Evolutionary conservation across 1,284 basidiomycete genomes (phyloP).

Genomic region (Microstroma glucosiphilum): DNA sequence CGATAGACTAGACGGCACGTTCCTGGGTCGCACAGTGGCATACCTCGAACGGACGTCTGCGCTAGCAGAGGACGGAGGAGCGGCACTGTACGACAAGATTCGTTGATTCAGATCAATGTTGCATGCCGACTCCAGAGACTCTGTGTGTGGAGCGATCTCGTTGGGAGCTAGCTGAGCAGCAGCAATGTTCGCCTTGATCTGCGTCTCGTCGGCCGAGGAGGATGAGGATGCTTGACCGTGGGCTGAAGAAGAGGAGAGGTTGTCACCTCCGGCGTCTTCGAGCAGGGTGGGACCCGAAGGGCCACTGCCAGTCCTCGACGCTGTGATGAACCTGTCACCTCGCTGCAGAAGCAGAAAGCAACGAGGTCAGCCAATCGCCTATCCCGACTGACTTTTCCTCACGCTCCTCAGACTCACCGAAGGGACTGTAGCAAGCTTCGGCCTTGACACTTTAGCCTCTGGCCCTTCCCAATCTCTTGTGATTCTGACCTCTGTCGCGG

Average conservation of each 20-base stretch:
- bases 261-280: slow-evolving; percentile 33
- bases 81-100: slow-evolving; percentile 53
- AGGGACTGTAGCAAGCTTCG: background rate
- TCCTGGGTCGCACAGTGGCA: slow-evolving; percentile 37
- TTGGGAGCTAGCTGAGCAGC: slow-evolving; percentile 32
- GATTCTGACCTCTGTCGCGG: background rate
- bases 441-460: background rate
- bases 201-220: slow-evolving; percentile 19
- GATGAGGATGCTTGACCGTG: background rate
- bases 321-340: slow-evolving; percentile 46
- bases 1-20: slow-evolving; percentile 38
- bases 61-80: slow-evolving; percentile 49
- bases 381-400: background rate
- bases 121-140: slow-evolving; percentile 38
- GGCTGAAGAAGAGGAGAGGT: slow-evolving; percentile 16
- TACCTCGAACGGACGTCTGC: slow-evolving; percentile 47
- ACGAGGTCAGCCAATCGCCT: background rate
- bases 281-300: slow-evolving; percentile 22
- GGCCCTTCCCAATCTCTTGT: slow-evolving; percentile 5
- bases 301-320: slow-evolving; percentile 21
- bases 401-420: background rate
- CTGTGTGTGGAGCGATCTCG: slow-evolving; percentile 26
- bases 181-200: slow-evolving; percentile 28
- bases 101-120: slow-evolving; percentile 51
- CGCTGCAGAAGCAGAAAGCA: slow-evolving; percentile 19